Conservation (phyloP, 2,329 filamentous ascomycete species). For the Chrysoporthe cubensis region DNA sequence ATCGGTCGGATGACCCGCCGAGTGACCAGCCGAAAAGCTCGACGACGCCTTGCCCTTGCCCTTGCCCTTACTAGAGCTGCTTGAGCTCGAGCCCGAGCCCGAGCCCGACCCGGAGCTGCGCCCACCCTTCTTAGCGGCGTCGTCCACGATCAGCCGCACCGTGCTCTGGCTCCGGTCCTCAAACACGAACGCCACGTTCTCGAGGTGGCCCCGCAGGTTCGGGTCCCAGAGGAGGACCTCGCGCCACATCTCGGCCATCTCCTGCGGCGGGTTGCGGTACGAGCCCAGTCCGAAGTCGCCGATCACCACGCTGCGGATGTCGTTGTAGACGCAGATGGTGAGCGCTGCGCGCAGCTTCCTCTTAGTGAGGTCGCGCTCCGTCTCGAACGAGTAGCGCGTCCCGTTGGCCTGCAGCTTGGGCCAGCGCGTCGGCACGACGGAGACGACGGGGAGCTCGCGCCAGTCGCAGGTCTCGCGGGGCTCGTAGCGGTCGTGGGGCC, state of each 20-base stretch:
- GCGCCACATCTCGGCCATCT: slow-evolving; percentile 68
- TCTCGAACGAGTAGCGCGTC: slow-evolving; percentile 71
- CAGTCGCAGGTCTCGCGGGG: slow-evolving; percentile 55
- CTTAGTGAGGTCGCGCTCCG: slow-evolving; percentile 72
- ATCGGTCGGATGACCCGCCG: slow-evolving; percentile 43
- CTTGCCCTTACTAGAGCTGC: slow-evolving; percentile 33
- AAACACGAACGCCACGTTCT: slow-evolving; percentile 67
- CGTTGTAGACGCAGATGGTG: slow-evolving; percentile 67
- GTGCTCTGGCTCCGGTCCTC: slow-evolving; percentile 61
- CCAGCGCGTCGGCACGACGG: slow-evolving; percentile 71
- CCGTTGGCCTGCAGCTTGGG: slow-evolving; percentile 72
- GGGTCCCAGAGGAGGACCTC: slow-evolving; percentile 66
- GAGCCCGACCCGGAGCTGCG: slow-evolving; percentile 34
- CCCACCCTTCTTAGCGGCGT: slow-evolving; percentile 57
- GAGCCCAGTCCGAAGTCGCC: slow-evolving; percentile 68
- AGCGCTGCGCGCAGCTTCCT: slow-evolving; percentile 75
- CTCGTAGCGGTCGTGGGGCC: slow-evolving; percentile 68
- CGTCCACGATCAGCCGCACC: slow-evolving; percentile 55
- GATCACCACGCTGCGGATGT: slow-evolving; percentile 61
- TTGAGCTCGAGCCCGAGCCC: slow-evolving; percentile 18
- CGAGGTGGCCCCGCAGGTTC: slow-evolving; percentile 64
- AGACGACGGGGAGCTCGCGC: slow-evolving; percentile 70
- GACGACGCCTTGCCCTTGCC: slow-evolving; percentile 26
- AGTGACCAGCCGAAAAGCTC: slow-evolving; percentile 30
- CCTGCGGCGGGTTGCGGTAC: slow-evolving; percentile 66